Evolutionary conservation across 495 filamentous ascomycete genomes (phyloP).

Genomic region (Aspergillus biplanus): DNA sequence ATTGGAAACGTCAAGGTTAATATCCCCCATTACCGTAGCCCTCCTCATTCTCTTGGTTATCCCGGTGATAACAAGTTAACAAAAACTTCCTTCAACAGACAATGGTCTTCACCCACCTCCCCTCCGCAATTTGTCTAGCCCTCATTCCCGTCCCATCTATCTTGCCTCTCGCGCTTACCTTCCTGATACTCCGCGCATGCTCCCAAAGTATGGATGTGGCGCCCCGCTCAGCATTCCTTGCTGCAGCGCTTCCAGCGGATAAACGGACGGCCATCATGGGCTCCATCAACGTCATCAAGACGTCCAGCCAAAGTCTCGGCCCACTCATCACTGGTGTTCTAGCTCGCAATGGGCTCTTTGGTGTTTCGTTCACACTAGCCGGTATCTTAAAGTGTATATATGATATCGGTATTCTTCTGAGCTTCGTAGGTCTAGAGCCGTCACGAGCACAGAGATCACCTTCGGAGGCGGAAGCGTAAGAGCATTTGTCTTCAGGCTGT

Average conservation of each 20-base stretch:
- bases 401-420: conserved; percentile 72
- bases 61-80: not conserved
- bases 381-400: conserved; percentile 72
- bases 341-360: conserved; percentile 63
- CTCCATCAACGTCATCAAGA: conserved; percentile 69
- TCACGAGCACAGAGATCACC: not conserved
- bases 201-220: conserved; percentile 82
- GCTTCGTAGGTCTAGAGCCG: conserved; percentile 56
- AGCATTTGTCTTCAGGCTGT: too few species aligned
- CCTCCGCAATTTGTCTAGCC: conserved; percentile 71
- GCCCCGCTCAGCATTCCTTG: conserved; percentile 78
- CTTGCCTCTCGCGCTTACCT: conserved; percentile 58
- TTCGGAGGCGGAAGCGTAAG: too few species aligned
- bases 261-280: conserved; percentile 84
- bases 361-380: conserved; percentile 71
- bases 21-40: not conserved
- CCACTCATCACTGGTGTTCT: conserved; percentile 73
- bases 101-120: conserved; percentile 87
- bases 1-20: conserved; percentile 73
- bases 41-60: not conserved
- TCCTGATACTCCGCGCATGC: conserved; percentile 71
- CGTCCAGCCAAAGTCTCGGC: conserved; percentile 62
- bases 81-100: conserved; percentile 44
- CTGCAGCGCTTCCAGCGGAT: conserved; percentile 67
- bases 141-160: conserved; percentile 65